Percentiles rank a stretch among this genome's conserved stretches.
Evolutionary conservation across 108 stramenopile genomes (phyloP).

Genomic region (Bacterosira constricta): DNA sequence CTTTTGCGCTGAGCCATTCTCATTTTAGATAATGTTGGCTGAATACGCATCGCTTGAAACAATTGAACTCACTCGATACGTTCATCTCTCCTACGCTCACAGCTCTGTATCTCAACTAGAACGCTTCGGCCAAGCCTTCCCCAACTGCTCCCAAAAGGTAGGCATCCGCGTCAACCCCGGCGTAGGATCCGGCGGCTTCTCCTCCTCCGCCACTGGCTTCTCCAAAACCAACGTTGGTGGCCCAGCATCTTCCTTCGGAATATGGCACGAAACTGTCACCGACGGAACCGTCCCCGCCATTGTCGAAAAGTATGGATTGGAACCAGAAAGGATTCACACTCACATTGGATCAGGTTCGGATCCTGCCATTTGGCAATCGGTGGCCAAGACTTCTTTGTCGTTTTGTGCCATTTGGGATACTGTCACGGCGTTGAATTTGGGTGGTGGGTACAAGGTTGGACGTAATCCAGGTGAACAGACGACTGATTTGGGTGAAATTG

Average conservation of each 20-base stretch:
- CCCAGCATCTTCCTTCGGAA: constrained; percentile 94
- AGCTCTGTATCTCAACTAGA: constrained; percentile 94
- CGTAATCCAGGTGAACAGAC: constrained; percentile 89
- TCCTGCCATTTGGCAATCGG: constrained; percentile 95
- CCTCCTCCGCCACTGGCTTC: constrained; percentile 80
- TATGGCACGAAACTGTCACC: constrained; percentile 85
- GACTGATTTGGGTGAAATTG: constrained; percentile 94
- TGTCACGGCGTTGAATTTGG: constrained; percentile 89
- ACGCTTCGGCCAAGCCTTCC: constrained; percentile 84
- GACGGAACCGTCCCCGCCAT: constrained; percentile 88
- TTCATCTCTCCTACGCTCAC: neutral
- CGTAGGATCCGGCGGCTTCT: constrained; percentile 96
- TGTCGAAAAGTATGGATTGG: constrained; percentile 87
- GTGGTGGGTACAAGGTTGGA: constrained; percentile 99
- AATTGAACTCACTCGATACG: neutral
- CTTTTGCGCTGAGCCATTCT: neutral
- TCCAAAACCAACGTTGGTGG: constrained; percentile 98
- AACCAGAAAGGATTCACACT: constrained; percentile 95
- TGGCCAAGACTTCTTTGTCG: constrained; percentile 85
- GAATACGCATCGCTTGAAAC: too few relatives aligned
- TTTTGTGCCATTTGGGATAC: constrained; percentile 89
- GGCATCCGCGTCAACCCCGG: constrained; percentile 98
- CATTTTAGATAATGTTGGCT: neutral
- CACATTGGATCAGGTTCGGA: constrained; percentile 99
- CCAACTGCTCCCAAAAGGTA: constrained; percentile 76